Evolutionary conservation across 768 basidiomycete genomes (phyloP).

Genomic region (Tephrocybe sp.): DNA sequence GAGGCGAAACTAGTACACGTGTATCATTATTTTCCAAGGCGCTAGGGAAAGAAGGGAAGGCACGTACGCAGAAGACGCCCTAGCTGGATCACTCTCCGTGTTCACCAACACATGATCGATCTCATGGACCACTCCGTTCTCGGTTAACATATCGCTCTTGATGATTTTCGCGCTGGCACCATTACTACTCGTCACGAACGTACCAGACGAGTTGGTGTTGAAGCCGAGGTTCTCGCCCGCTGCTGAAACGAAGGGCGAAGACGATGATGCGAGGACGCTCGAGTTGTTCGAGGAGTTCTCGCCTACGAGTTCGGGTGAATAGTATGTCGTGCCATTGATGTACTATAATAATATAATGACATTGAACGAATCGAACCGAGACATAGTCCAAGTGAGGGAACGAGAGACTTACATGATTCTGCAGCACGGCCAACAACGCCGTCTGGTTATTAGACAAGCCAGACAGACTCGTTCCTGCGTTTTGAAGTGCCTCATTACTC

Average conservation of each 20-base stretch:
- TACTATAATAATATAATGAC: slow-evolving; percentile 28
- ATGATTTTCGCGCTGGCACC: slow-evolving; percentile 47
- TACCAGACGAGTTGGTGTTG: slow-evolving; percentile 52
- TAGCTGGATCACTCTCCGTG: slow-evolving; percentile 34
- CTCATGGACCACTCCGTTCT: slow-evolving; percentile 71
- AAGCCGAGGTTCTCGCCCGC: slow-evolving; percentile 54
- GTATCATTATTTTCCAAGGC: too few species aligned
- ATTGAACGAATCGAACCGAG: background rate
- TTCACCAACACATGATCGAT: slow-evolving; percentile 54
- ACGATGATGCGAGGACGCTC: slow-evolving; percentile 15
- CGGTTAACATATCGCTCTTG: slow-evolving; percentile 53
- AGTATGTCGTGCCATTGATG: slow-evolving; percentile 67
- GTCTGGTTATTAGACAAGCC: slow-evolving; percentile 41
- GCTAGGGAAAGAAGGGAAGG: background rate
- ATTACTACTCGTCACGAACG: slow-evolving; percentile 44
- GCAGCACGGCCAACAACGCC: slow-evolving; percentile 40
- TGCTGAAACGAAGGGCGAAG: slow-evolving; percentile 42
- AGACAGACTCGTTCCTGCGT: slow-evolving; percentile 29
- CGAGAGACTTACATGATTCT: slow-evolving; percentile 54
- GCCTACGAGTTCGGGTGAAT: slow-evolving; percentile 46
- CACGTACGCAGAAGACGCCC: slow-evolving; percentile 55
- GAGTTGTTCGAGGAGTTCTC: background rate
- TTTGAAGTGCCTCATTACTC: slow-evolving; percentile 44
- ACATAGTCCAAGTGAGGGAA: background rate
- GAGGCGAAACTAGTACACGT: slow-evolving; percentile 30